phyloP scores from a whole-genome alignment of 805 yeast species.

The Barnettozyma populi region DNA sequence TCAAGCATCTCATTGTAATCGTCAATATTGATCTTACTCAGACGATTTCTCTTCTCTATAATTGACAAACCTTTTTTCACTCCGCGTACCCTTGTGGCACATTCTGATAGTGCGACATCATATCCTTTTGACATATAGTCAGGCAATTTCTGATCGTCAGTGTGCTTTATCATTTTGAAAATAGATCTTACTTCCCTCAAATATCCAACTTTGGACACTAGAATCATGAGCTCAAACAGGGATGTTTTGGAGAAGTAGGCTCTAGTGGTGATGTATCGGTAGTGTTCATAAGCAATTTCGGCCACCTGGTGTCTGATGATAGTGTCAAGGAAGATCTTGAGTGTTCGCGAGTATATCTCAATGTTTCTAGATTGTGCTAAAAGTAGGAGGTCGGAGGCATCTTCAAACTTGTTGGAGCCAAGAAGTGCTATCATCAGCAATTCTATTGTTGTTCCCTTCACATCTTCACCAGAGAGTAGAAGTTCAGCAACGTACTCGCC shows the following conservation, averaged over 20 bases:
- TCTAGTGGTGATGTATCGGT: conserved; percentile 5
- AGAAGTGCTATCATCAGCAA: conserved; percentile 11
- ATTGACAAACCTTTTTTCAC: conserved; percentile 9
- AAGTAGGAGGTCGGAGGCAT: conserved; percentile 8
- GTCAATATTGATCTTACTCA: conserved; percentile 5
- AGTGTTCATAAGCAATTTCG: conserved; percentile 3
- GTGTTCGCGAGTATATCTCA: conserved; percentile 15
- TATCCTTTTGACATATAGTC: conserved; percentile 4
- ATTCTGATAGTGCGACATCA: conserved; percentile 9
- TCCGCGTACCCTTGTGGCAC: conserved; percentile 8
- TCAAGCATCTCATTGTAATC: conserved; percentile 17
- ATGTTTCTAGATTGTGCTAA: not conserved
- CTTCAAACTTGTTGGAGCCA: conserved; percentile 4
- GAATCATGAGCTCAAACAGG: conserved; percentile 12
- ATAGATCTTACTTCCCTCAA: conserved; percentile 12
- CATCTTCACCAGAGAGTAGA: not conserved
- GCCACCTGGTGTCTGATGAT: conserved; percentile 9
- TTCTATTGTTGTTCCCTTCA: conserved; percentile 11
- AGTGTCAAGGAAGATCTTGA: conserved; percentile 7
- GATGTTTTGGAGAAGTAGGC: conserved; percentile 16
- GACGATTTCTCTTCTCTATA: conserved; percentile 1
- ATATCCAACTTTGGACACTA: conserved; percentile 3
- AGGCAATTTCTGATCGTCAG: conserved; percentile 2
- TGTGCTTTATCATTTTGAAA: conserved; percentile 4
- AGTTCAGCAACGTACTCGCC: not conserved